phyloP scores from a whole-genome alignment of 352 stramenopile species.

The Pythium periplocum region DNA sequence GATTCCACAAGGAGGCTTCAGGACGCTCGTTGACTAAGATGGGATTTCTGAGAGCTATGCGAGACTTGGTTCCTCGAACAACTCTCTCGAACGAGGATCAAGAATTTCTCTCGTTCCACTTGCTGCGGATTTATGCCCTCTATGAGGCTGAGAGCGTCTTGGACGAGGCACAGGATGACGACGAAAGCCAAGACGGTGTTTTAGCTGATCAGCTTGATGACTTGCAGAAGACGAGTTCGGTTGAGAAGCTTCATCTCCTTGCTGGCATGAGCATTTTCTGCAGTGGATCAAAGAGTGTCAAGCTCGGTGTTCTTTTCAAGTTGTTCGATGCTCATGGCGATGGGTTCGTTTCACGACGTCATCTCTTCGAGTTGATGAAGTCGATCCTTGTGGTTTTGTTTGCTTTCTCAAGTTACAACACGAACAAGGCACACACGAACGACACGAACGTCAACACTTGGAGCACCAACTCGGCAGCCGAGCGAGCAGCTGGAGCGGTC shows the following conservation, averaged over 20 bases:
- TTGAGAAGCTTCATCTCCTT: conserved; percentile 66
- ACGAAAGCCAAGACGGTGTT: conserved; percentile 10
- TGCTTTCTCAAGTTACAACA: conserved; percentile 78
- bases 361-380: conserved; percentile 81
- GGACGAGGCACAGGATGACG: conserved; percentile 27
- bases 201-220: not conserved
- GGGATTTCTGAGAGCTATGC: conserved; percentile 74
- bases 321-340: conserved; percentile 63
- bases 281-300: conserved; percentile 93
- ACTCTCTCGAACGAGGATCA: conserved; percentile 80
- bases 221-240: conserved; percentile 39
- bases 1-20: conserved; percentile 64
- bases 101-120: conserved; percentile 83
- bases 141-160: conserved; percentile 73
- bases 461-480: conserved; percentile 79
- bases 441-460: conserved; percentile 52
- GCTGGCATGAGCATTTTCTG: conserved; percentile 92
- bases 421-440: conserved; percentile 52
- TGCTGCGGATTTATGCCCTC: conserved; percentile 76
- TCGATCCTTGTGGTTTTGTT: conserved; percentile 79
- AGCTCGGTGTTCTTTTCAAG: conserved; percentile 87
- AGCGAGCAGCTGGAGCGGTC: conserved; percentile 83
- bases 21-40: conserved; percentile 67
- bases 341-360: conserved; percentile 58
- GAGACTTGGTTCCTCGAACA: conserved; percentile 63